Evolutionary conservation across 768 basidiomycete genomes (phyloP).

Genomic region (Lactifluus pinguis): DNA sequence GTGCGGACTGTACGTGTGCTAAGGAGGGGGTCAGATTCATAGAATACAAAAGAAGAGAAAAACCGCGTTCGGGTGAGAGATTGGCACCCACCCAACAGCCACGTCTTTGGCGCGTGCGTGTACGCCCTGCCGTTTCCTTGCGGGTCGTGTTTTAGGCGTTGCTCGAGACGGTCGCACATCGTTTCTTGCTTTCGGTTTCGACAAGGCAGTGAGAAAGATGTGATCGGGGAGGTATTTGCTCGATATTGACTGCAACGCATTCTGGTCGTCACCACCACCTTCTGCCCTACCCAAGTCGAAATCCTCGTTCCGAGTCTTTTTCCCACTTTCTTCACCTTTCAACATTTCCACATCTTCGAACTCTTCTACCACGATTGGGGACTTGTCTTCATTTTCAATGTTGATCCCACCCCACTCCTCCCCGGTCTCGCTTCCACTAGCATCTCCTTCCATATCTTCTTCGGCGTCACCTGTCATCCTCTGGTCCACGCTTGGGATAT

Average conservation of each 20-base stretch:
- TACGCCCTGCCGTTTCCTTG: background rate
- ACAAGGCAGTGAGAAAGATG: slow-evolving; percentile 13
- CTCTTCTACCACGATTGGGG: background rate
- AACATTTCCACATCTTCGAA: background rate
- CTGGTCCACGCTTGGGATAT: background rate
- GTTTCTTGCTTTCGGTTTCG: background rate
- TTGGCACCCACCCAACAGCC: slow-evolving; percentile 14
- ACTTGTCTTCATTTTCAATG: background rate
- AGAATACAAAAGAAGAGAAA: background rate
- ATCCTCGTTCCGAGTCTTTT: background rate
- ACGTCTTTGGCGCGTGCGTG: slow-evolving; percentile 15
- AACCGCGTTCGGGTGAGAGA: background rate
- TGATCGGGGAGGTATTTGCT: slow-evolving; percentile 20
- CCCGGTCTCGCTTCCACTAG: background rate
- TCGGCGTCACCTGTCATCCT: slow-evolving; percentile 19
- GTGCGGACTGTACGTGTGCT: slow-evolving; percentile 18
- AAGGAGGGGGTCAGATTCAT: slow-evolving; percentile 5
- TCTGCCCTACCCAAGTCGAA: background rate
- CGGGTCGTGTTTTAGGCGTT: slow-evolving; percentile 1
- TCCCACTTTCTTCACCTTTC: slow-evolving; percentile 1
- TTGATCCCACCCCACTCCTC: slow-evolving; percentile 13
- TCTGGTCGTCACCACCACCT: background rate
- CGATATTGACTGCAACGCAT: background rate
- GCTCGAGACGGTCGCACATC: background rate
- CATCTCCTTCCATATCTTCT: background rate